Evolutionary conservation across 441 rosid genomes (phyloP).

Genomic region (Raphanus hybrid): DNA sequence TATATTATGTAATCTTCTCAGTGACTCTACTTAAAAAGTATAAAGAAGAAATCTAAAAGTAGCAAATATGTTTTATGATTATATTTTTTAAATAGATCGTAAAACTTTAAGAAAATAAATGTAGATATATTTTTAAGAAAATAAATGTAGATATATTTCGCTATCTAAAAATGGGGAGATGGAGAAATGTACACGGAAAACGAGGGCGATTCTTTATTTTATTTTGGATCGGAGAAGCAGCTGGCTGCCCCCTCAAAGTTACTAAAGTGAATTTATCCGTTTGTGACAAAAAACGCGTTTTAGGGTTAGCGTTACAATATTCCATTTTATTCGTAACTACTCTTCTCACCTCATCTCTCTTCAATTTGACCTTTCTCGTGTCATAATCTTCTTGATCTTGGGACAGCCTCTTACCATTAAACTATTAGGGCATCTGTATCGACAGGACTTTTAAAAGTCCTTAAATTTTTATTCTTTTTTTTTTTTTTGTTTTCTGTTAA

Average conservation of each 20-base stretch:
- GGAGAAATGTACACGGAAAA: slow-evolving; percentile 75
- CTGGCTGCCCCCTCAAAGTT: slow-evolving; percentile 44
- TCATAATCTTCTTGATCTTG: slow-evolving; percentile 1
- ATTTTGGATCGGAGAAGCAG: slow-evolving; percentile 20
- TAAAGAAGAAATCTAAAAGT: not conserved
- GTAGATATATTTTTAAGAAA: not conserved
- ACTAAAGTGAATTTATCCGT: slow-evolving; percentile 52
- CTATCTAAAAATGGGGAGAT: slow-evolving; percentile 17
- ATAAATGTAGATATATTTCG: slow-evolving; percentile 12
- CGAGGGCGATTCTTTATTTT: slow-evolving; percentile 50
- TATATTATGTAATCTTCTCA: not conserved
- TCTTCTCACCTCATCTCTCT: slow-evolving; percentile 8
- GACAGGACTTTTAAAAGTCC: too few species aligned
- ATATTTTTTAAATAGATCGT: not conserved
- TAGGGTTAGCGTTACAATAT: slow-evolving; percentile 47
- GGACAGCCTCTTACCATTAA: not conserved
- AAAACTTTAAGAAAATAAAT: not conserved
- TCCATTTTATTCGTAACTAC: not conserved
- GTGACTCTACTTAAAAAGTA: not conserved
- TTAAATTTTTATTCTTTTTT: too few species aligned
- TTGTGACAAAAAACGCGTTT: slow-evolving; percentile 57
- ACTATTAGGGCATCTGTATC: too few species aligned
- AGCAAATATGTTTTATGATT: not conserved
- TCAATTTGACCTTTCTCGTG: slow-evolving; percentile 55
- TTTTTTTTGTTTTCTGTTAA: too few species aligned